Evolutionary conservation across 306 rosid genomes (phyloP).

Genomic region (Mucuna pruriens): DNA sequence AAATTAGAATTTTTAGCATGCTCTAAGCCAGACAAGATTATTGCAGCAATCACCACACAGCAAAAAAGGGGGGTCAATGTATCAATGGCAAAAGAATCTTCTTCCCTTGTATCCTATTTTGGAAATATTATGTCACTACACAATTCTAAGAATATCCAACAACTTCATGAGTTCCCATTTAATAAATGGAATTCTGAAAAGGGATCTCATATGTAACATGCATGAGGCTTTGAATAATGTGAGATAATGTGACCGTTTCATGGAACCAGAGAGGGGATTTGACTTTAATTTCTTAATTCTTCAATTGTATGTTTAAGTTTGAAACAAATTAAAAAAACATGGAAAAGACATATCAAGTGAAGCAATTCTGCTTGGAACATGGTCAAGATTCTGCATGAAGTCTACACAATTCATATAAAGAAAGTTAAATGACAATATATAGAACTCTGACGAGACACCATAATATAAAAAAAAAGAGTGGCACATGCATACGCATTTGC

Average conservation of each 20-base stretch:
- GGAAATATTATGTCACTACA: not conserved
- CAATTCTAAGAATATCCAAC: not conserved
- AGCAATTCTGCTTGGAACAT: conserved; percentile 12
- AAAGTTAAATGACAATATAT: not conserved
- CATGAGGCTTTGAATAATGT: not conserved
- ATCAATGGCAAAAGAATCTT: not conserved
- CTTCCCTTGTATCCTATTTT: not conserved
- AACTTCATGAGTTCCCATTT: not conserved
- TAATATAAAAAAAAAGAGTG: not conserved
- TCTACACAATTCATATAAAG: not conserved
- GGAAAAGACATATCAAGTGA: not conserved
- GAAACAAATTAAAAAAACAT: not conserved
- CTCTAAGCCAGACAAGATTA: not conserved
- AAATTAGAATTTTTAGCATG: not conserved
- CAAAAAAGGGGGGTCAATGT: not conserved
- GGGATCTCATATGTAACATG: not conserved
- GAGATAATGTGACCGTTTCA: conserved; percentile 2
- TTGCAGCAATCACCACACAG: not conserved
- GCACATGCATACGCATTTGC: not conserved
- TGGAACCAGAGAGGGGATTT: not conserved
- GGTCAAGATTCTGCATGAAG: conserved; percentile 28
- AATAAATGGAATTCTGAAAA: not conserved
- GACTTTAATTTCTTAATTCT: not conserved
- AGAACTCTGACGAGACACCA: not conserved
- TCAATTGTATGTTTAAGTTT: conserved; percentile 7